Evolutionary conservation across 2,329 filamentous ascomycete genomes (phyloP).

Genomic region (Penicillium sp.): DNA sequence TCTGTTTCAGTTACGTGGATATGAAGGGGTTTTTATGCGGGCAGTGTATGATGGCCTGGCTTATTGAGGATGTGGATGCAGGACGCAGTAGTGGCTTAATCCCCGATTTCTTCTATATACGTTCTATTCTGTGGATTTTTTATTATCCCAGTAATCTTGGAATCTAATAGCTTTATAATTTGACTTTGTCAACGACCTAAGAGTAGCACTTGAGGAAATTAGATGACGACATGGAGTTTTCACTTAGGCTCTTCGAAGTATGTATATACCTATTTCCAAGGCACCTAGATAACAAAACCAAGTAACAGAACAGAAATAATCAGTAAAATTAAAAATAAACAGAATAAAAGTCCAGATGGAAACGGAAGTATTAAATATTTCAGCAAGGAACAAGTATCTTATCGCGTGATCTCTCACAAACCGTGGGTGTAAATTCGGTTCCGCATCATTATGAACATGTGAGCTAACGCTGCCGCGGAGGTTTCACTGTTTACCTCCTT

Average conservation of each 20-base stretch:
- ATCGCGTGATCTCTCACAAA: too few species aligned
- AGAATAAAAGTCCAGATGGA: too few species aligned
- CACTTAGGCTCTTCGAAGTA: too few species aligned
- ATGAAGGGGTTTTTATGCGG: conserved; percentile 13
- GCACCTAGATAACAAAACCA: too few species aligned
- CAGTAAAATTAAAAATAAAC: too few species aligned
- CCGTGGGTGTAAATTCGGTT: neutral
- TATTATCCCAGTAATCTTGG: neutral
- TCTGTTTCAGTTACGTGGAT: conserved; percentile 23
- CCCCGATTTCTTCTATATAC: conserved; percentile 2
- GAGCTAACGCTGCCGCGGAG: neutral
- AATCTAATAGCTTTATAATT: neutral
- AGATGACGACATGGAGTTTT: neutral
- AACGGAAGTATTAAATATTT: too few species aligned
- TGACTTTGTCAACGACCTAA: neutral
- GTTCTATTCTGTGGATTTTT: neutral
- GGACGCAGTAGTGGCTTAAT: conserved; percentile 6
- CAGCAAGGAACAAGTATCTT: too few species aligned
- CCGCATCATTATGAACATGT: neutral
- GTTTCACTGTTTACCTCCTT: conserved; percentile 6
- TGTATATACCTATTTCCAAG: too few species aligned
- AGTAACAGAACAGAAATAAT: too few species aligned
- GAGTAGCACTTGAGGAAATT: neutral
- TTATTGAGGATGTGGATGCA: conserved; percentile 6
- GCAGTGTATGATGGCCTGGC: conserved; percentile 18